Evolutionary conservation across 495 filamentous ascomycete genomes (phyloP), one percentile per base, ranked within the genome.

Genomic region (Umbilicaria muhlenbergii): DNA sequence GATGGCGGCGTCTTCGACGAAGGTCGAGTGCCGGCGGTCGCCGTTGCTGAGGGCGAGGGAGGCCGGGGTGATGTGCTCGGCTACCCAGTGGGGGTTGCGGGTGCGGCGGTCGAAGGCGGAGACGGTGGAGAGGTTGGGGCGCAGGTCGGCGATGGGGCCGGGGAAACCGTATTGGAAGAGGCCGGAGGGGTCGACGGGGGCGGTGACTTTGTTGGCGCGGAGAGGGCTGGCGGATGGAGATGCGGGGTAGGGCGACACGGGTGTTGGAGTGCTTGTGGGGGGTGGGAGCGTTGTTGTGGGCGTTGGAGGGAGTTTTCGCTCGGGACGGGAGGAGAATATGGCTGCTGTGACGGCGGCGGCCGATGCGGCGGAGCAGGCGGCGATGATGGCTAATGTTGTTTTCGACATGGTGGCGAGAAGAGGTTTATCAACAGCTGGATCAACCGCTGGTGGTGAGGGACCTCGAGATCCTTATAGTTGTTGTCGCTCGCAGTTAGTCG

Each of bases 81-180:
- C 87, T 7, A 95, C 91, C 91, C 91, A 98, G 57, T 78, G 62
- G 2, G 91, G 91, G 58, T 96, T 98, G 52, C 86, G 81, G 41
- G 80, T 83, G 44, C 88, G 83, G 10, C 91, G 83, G 61, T 98
- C 88, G 68, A 78, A 98, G 53, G 81, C 78, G 21, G 86, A 93
- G 48, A 86, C 70, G 32, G 94, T 71, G 18, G 83, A 78, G 3
- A 72, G 59, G 12, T 83, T 74, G 33, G 75, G 70, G 34, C 84
- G 80, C 43, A 92, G 73, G 62, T 98, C 91, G 52, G 77, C 71
- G 24, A 89, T 62, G 31, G 91, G 92, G 44, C 91, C 91, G 1
- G 91, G 88, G 65, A 96, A 96, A 52, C 92, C 91, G 63, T 98
- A 98, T 59, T 95, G 80, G 61, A 93, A 89, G 53, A 98, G 70